A percentile compares a stretch with the other conserved stretches of the same genome.
phyloP scores from a whole-genome alignment of 805 yeast species.

The Metschnikowia vanudenii region DNA sequence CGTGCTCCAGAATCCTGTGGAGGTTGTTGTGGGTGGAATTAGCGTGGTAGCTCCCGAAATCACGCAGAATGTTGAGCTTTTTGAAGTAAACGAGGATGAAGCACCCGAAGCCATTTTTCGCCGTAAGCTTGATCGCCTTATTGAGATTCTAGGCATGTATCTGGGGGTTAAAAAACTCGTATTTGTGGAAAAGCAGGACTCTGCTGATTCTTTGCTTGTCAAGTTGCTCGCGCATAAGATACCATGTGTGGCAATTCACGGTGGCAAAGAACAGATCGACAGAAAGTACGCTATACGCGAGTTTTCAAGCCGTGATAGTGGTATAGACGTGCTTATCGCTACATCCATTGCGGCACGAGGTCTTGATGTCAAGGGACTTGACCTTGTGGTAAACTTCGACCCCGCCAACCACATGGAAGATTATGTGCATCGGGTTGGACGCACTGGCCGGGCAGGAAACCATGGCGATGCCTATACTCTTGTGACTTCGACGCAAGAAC shows the following conservation, averaged over 20 bases:
- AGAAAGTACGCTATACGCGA: conserved; percentile 70
- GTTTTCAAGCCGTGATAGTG: conserved; percentile 55
- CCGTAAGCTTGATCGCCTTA: conserved; percentile 52
- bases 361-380: conserved; percentile 82
- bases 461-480: conserved; percentile 61
- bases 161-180: conserved; percentile 58
- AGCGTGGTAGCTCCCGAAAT: conserved; percentile 82
- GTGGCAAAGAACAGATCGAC: conserved; percentile 87
- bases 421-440: conserved; percentile 92
- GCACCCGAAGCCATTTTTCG: conserved; percentile 6
- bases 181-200: conserved; percentile 86
- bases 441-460: conserved; percentile 91
- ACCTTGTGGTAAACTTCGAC: conserved; percentile 69
- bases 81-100: conserved; percentile 40
- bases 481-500: conserved; percentile 57
- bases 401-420: conserved; percentile 70
- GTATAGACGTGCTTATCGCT: conserved; percentile 69
- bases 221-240: conserved; percentile 53
- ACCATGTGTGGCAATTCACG: conserved; percentile 74
- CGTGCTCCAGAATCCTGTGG: conserved; percentile 62
- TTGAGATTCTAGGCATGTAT: conserved; percentile 54
- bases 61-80: conserved; percentile 64
- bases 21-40: conserved; percentile 75
- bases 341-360: conserved; percentile 97
- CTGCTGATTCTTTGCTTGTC: conserved; percentile 69